Conservation (phyloP, 345 rosid species). For the Eucalyptus guilfoylei region DNA sequence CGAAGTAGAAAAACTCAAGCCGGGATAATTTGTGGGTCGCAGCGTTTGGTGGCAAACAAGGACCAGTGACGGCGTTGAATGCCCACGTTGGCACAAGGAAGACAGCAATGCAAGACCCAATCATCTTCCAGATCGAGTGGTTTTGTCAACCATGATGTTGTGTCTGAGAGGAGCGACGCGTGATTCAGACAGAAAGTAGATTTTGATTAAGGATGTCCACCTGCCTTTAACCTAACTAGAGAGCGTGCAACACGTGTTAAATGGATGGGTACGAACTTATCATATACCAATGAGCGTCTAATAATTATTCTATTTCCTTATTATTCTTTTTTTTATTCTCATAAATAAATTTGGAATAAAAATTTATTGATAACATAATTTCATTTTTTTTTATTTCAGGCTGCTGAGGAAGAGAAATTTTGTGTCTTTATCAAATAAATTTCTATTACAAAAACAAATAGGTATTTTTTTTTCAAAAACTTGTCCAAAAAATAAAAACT, state of each 20-base stretch:
- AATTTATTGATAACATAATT: fast-evolving
- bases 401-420: fast-evolving
- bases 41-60: background rate
- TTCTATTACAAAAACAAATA: no score
- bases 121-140: background rate
- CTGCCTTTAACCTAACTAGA: background rate
- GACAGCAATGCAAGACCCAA: background rate
- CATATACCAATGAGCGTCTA: background rate
- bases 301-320: no score
- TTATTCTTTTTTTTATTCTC: no score
- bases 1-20: background rate
- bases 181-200: background rate
- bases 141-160: background rate
- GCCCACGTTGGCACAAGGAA: background rate
- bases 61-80: background rate
- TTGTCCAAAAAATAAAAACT: no score
- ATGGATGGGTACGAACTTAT: background rate
- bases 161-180: background rate
- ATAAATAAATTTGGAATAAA: no score
- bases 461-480: no score
- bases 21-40: background rate
- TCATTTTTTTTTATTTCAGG: no score
- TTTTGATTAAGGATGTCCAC: background rate
- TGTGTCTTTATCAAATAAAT: no score
- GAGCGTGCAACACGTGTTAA: background rate